Base-by-base conservation (phyloP, 148 eudicot genomes). In the Hydrangea macrophylla region DNA sequence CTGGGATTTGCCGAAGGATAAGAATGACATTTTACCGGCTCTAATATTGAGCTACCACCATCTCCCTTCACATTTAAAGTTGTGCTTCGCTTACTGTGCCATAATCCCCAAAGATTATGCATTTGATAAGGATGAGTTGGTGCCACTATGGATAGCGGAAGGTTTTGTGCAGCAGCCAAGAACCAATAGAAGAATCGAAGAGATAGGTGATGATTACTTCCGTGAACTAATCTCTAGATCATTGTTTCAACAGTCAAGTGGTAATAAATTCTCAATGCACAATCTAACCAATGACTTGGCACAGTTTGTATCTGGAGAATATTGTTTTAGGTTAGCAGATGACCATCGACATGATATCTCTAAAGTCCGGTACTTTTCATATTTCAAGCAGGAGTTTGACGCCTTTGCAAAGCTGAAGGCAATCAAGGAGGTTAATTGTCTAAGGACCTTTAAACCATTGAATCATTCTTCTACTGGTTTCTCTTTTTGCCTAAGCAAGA, bases 21-120 rank as follows among this genome's bases (percentile, higher is more conserved):
- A 61, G 5, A 25, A 50, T 37, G 23, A 27, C 44, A 74, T 74
- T 37, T 57, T 62, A 30, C 72, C 78, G 5, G 78, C 64, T 15
- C 40, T 74, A 15, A 74, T 50, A 31, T 44, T 74, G 17, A 74
- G 77, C 67, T 74, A 74, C 20, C 62, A 67, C 55, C 67, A 74
- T 61, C 73, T 68, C 11, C 67, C 73, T 54, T 15, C 68, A 0
- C 68, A 61, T 24, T 68, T 74, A 60, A 74, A 74, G 57, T 60
- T 39, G 26, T 30, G 61, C 23, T 74, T 74, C 55, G 67, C 72
- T 11, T 74, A 74, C 13, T 74, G 72, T 59, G 60, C 77, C 54
- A 51, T 74, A 12, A 59, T 68, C 17, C 78, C 78, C 4, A 74
- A 68, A 67, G 78, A 74, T 44, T 74, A 66, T 17, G 31, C 60